phyloP scores from a whole-genome alignment of 2,329 filamentous ascomycete species.

The Fusarium torreyae region DNA sequence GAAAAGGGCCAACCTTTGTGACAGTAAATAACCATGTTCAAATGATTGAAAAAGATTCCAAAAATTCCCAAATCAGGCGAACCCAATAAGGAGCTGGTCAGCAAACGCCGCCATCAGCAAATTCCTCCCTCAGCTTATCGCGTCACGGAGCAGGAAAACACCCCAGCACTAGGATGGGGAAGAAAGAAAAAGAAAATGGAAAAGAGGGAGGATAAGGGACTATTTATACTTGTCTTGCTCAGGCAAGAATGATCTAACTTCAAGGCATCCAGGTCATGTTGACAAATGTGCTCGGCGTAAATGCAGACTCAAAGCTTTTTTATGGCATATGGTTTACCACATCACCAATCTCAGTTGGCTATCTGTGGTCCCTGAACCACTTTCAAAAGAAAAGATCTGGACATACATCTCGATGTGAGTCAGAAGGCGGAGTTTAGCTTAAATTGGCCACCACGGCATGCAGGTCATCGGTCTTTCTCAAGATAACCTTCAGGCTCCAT shows the following conservation, averaged over 20 bases:
- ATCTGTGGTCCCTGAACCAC: accelerated
- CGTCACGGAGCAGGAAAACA: constrained; percentile 11
- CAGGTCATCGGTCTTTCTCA: not conserved
- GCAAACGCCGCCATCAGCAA: not conserved
- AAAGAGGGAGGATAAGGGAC: not conserved
- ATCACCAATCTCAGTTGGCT: not conserved
- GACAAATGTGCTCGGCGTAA: not conserved
- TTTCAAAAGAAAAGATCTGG: not conserved
- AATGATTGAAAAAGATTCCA: constrained; percentile 1
- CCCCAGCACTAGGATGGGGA: constrained; percentile 3
- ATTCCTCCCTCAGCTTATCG: constrained; percentile 11
- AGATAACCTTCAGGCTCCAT: no score
- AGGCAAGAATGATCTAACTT: not conserved
- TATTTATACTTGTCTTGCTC: not conserved
- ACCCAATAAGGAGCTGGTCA: not conserved
- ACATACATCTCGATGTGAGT: not conserved
- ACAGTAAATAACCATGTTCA: not conserved
- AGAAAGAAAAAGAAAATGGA: not conserved
- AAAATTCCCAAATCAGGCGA: constrained; percentile 4
- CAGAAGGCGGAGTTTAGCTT: no score
- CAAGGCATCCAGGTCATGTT: not conserved
- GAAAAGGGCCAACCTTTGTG: not conserved
- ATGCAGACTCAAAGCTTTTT: not conserved
- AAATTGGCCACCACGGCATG: no score
- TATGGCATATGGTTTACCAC: no score